Evolutionary conservation across 371 early-diverging fungal genomes (phyloP).

Genomic region (Rhizopus sp.): DNA sequence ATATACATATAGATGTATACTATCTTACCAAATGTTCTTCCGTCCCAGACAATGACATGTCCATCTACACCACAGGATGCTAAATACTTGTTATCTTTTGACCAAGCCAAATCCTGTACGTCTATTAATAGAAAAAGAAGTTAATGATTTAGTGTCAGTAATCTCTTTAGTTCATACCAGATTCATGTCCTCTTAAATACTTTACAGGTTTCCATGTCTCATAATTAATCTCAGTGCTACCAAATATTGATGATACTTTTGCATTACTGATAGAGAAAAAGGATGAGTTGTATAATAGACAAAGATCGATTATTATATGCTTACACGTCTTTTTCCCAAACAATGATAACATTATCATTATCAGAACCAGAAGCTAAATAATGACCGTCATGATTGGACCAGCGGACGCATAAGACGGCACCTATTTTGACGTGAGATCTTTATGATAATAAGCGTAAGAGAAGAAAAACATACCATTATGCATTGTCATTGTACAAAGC

Average conservation of each 20-base stretch:
- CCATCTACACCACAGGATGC: slow-evolving; percentile 94
- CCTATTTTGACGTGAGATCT: slow-evolving; percentile 44
- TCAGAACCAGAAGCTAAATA: slow-evolving; percentile 92
- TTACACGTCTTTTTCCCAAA: slow-evolving; percentile 86
- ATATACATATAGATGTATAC: neutral
- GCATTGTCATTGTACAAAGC: slow-evolving; percentile 79
- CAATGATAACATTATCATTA: slow-evolving; percentile 79
- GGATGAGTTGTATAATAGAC: neutral
- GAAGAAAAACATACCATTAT: slow-evolving; percentile 65
- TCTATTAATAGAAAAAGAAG: slow-evolving; percentile 47
- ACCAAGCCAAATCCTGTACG: slow-evolving; percentile 94
- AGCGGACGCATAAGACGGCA: slow-evolving; percentile 90
- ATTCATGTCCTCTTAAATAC: slow-evolving; percentile 89
- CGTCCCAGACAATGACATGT: slow-evolving; percentile 85
- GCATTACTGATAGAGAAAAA: slow-evolving; percentile 31
- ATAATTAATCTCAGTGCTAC: slow-evolving; percentile 58
- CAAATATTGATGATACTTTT: slow-evolving; percentile 52
- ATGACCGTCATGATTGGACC: slow-evolving; percentile 72
- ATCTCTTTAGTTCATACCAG: slow-evolving; percentile 53
- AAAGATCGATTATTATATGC: neutral
- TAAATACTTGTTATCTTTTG: slow-evolving; percentile 81
- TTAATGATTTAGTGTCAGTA: neutral
- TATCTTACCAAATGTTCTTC: slow-evolving; percentile 70
- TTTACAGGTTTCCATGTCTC: slow-evolving; percentile 82
- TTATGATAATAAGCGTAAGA: neutral